phyloP scores from a whole-genome alignment of 805 yeast species.

The Danielia reshetovae region DNA sequence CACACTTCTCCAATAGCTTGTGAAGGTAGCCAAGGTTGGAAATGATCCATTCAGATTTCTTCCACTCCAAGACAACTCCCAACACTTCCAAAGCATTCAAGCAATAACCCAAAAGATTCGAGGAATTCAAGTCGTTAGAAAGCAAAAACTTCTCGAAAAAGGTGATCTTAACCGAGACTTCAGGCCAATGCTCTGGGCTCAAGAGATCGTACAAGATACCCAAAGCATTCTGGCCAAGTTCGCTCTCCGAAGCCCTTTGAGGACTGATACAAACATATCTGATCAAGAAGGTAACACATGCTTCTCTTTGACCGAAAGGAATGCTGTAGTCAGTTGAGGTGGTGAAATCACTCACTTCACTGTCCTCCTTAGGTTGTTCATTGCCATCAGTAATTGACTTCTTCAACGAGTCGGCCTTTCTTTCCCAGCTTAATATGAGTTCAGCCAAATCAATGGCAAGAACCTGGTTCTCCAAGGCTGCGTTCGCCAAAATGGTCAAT shows the following conservation, averaged over 20 bases:
- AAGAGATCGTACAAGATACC: constrained; percentile 71
- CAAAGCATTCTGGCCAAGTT: constrained; percentile 75
- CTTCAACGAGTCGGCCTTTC: constrained; percentile 33
- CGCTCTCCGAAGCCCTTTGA: constrained; percentile 79
- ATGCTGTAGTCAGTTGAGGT: constrained; percentile 52
- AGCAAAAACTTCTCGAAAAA: constrained; percentile 86
- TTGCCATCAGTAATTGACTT: constrained; percentile 3
- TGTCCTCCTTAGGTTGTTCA: neutral
- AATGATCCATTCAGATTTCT: constrained; percentile 72
- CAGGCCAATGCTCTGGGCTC: constrained; percentile 77
- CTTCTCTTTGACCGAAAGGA: constrained; percentile 80
- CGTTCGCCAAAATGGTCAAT: constrained; percentile 70
- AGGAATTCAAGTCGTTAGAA: constrained; percentile 68
- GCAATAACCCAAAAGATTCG: constrained; percentile 70
- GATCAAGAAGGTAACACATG: constrained; percentile 83
- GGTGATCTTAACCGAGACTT: constrained; percentile 77
- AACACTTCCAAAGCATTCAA: constrained; percentile 89
- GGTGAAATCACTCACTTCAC: constrained; percentile 31
- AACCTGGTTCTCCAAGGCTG: constrained; percentile 75
- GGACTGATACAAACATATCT: constrained; percentile 84
- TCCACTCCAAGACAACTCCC: constrained; percentile 76
- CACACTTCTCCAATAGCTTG: constrained; percentile 70
- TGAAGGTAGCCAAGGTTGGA: constrained; percentile 67
- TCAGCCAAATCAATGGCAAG: constrained; percentile 90
- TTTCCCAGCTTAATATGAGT: constrained; percentile 82